Conservation (phyloP, 2,329 filamentous ascomycete species). For the Talaromyces albobiverticillius region DNA sequence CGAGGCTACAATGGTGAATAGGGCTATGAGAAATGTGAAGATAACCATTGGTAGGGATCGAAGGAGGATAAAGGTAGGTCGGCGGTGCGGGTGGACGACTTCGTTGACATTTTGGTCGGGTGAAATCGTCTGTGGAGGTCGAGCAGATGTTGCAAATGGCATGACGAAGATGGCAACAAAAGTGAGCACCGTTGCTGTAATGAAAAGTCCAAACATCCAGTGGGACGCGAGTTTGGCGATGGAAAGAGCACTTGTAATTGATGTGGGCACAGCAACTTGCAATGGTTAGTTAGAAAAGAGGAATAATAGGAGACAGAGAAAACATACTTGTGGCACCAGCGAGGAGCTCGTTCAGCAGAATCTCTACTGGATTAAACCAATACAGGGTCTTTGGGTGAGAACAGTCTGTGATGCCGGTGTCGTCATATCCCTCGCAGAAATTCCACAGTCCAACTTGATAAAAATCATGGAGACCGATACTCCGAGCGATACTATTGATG, state of each 20-base stretch:
- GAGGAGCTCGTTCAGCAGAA: slow-evolving; percentile 76
- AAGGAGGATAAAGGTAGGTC: slow-evolving; percentile 34
- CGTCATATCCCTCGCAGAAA: slow-evolving; percentile 81
- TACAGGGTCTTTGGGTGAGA: slow-evolving; percentile 68
- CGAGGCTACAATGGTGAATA: slow-evolving; percentile 67
- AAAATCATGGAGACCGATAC: slow-evolving; percentile 86
- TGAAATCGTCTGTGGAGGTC: slow-evolving; percentile 32
- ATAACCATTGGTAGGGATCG: slow-evolving; percentile 66
- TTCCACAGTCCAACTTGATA: slow-evolving; percentile 92
- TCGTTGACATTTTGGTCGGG: slow-evolving; percentile 26
- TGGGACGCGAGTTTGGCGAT: slow-evolving; percentile 72
- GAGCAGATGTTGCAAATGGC: slow-evolving; percentile 50
- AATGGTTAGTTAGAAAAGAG: slow-evolving; percentile 1
- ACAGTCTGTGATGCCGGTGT: slow-evolving; percentile 68
- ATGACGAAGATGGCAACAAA: slow-evolving; percentile 68
- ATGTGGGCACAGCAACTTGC: slow-evolving; percentile 70
- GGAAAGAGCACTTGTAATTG: slow-evolving; percentile 69
- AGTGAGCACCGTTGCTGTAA: slow-evolving; percentile 67
- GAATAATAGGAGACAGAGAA: neutral
- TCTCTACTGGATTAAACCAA: slow-evolving; percentile 88
- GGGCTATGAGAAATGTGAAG: slow-evolving; percentile 63
- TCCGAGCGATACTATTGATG: slow-evolving; percentile 83
- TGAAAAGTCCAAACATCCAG: slow-evolving; percentile 87
- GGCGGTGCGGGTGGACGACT: slow-evolving; percentile 32
- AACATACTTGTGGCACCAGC: slow-evolving; percentile 69